Conservation (phyloP, 495 filamentous ascomycete species). For the Aspergillus heteromorphus region DNA sequence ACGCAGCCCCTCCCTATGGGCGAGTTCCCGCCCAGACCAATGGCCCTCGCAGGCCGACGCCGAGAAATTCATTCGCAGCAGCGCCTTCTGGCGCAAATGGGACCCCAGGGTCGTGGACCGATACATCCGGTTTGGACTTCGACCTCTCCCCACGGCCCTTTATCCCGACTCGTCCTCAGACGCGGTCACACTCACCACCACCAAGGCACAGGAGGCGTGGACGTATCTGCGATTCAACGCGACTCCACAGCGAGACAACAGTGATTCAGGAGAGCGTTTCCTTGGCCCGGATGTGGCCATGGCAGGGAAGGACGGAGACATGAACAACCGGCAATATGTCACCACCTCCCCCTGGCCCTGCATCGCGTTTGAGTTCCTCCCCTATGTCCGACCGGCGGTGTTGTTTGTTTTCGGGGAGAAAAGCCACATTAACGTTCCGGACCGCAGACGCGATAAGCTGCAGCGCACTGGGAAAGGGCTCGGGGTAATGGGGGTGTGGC, state of each 20-base stretch:
- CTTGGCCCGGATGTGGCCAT: background rate
- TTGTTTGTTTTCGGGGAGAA: constrained; percentile 66
- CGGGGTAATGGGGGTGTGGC: constrained; percentile 61
- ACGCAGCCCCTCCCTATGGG: background rate
- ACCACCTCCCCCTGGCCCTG: background rate
- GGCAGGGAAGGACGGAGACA: background rate
- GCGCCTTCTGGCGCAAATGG: background rate
- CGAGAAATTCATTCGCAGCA: background rate
- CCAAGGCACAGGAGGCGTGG: background rate
- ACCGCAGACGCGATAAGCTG: constrained; percentile 49
- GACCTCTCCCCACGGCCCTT: background rate
- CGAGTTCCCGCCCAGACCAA: background rate
- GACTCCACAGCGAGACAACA: background rate
- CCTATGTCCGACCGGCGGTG: constrained; percentile 56
- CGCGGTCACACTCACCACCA: background rate
- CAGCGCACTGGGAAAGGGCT: constrained; percentile 51
- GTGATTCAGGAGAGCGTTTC: background rate
- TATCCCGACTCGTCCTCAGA: background rate
- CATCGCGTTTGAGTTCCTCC: constrained; percentile 29
- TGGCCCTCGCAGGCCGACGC: background rate
- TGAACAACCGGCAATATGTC: background rate
- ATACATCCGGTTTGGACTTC: background rate
- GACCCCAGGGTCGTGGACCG: background rate
- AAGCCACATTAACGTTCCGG: constrained; percentile 45
- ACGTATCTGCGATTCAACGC: background rate